Evolutionary conservation across 192 early-diverging fungal species (phyloP), one percentile per base, ranked within the genome.

Genomic region (Lobosporangium transversale): DNA sequence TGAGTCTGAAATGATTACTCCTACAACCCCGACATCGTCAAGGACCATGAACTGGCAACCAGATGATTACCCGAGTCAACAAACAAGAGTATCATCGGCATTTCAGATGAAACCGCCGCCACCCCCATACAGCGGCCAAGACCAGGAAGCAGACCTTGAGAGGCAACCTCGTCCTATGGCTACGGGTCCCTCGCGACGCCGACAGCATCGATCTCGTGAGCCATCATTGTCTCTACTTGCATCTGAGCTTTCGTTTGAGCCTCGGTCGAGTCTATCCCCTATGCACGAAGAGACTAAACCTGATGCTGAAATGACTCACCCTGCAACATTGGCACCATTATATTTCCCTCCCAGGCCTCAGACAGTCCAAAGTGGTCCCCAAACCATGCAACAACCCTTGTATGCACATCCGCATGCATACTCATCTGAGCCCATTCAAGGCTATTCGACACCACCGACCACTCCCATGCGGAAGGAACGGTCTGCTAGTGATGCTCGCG

Each of bases 191-290:
- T 33, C 44, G 1, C 53, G 59, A 9, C 64, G 64, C 26, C 73
- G 64, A 27, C 65, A 67, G 15, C 65, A 76, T 37, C 64, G 73
- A 1, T 76, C 73, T 1, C 58, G 73, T 0, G 73, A 76, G 47
- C 73, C 64, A 17, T 76, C 73, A 17, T 40, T 76, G 12, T 76
- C 73, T 3, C 58, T 59, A 0, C 35, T 76, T 10, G 73, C 73
- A 5, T 76, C 73, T 0, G 73, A 76, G 47, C 15, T 76, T 45
- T 67, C 73, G 3, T 76, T 76, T 45, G 73, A 76, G 31, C 73
- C 73, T 10, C 26, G 53, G 15, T 32, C 64, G 4, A 67, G 64
- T 45, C 31, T 76, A n/a, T 76, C 73, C 11, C 64, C 73, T 0
- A 76, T 76, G 73, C 27, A 21, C 6, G 73, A 76, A 30, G 64